A percentile compares a stretch with the other conserved stretches of the same genome.
These are phyloP conservation scores for Brasenia schreberi DNA, from an alignment of 164 flowering plant genomes.

Conservation along the genomic window DNA sequence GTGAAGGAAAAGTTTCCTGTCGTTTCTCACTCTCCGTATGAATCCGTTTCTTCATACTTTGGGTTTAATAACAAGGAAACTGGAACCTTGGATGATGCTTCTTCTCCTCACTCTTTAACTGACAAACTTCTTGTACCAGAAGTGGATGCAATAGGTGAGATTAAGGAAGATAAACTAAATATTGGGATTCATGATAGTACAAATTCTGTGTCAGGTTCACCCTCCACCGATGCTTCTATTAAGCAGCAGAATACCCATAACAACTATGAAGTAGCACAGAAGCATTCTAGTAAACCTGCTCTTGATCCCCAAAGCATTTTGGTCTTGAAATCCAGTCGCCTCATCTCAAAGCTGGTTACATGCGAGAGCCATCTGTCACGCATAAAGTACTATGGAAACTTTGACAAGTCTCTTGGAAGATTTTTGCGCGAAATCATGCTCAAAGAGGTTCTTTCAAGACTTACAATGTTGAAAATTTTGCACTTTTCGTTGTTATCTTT, in stretches of 20 bases:
- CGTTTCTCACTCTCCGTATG: constrained; percentile 23
- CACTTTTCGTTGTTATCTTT: not conserved
- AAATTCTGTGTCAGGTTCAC: constrained; percentile 5
- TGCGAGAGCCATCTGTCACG: constrained; percentile 76
- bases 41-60: constrained; percentile 31
- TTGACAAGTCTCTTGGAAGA: constrained; percentile 78
- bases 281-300: constrained; percentile 26
- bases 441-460: constrained; percentile 49
- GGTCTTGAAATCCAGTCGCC: constrained; percentile 63
- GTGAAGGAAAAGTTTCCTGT: constrained; percentile 29
- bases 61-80: constrained; percentile 20
- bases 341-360: constrained; percentile 36
- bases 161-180: constrained; percentile 17
- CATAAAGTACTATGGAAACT: constrained; percentile 75
- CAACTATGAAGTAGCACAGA: constrained; percentile 17
- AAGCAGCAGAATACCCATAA: constrained; percentile 1
- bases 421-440: constrained; percentile 57
- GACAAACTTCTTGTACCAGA: not conserved
- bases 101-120: not conserved
- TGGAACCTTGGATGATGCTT: constrained; percentile 4
- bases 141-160: constrained; percentile 7
- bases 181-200: constrained; percentile 12
- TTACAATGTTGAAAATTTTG: not conserved
- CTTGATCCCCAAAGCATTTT: constrained; percentile 69
- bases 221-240: not conserved